These are phyloP conservation scores for Pseudopediastrum boryanum DNA, from an alignment of 139 green algal genomes.

Conservation along the genomic window DNA sequence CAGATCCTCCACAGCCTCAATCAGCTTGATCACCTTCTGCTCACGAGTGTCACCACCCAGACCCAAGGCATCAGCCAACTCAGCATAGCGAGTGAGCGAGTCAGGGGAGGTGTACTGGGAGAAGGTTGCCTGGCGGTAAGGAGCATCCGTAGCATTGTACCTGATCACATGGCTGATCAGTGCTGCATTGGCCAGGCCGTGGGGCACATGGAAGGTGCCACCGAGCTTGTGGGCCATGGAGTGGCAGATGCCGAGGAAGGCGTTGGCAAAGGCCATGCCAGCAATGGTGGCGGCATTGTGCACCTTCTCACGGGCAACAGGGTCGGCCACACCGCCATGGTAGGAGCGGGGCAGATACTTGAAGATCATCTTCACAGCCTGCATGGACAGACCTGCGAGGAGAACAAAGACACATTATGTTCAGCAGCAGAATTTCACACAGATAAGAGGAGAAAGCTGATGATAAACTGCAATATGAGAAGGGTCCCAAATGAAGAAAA, in stretches of 20 bases:
- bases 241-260: constrained; percentile 81
- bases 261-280: constrained; percentile 82
- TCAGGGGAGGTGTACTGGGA: constrained; percentile 62
- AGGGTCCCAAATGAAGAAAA: no score
- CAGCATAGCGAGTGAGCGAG: constrained; percentile 50
- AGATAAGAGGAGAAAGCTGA: no score
- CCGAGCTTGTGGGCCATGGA: constrained; percentile 70
- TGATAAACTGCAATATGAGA: no score
- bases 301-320: constrained; percentile 68
- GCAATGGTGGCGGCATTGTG: constrained; percentile 76
- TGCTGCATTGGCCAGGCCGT: constrained; percentile 71
- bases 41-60: constrained; percentile 54
- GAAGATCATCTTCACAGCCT: constrained; percentile 63
- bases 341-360: constrained; percentile 64
- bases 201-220: constrained; percentile 64
- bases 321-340: constrained; percentile 56
- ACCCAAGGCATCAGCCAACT: constrained; percentile 59
- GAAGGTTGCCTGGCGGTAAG: constrained; percentile 74
- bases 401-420: no score
- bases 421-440: no score
- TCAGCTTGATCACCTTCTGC: constrained; percentile 66
- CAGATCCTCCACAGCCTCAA: constrained; percentile 70
- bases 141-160: constrained; percentile 70
- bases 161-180: constrained; percentile 76
- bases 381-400: constrained; percentile 52